Percentiles rank a stretch among this genome's conserved stretches.
These are phyloP conservation scores for Asterionellopsis glacialis DNA, from an alignment of 108 stramenopile species.

Conservation along the genomic window DNA sequence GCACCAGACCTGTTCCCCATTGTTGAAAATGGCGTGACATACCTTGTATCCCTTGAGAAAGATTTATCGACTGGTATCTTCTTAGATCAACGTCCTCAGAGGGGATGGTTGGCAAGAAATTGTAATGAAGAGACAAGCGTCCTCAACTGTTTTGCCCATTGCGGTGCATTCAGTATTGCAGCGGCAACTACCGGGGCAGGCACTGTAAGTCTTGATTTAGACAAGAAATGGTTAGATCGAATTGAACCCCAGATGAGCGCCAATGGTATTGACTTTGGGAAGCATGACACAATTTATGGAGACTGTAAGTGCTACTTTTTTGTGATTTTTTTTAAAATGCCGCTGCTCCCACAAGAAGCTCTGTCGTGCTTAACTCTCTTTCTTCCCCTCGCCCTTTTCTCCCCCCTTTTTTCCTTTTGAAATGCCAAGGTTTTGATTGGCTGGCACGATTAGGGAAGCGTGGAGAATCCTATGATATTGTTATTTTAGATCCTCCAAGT, in stretches of 20 bases:
- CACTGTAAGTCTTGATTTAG: conserved; percentile 74
- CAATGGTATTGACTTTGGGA: conserved; percentile 72
- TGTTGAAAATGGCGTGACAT: conserved; percentile 68
- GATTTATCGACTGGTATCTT: conserved; percentile 84
- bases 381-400: background rate
- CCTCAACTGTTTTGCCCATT: conserved; percentile 82
- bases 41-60: conserved; percentile 59
- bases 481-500: conserved; percentile 83
- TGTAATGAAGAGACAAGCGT: conserved; percentile 63
- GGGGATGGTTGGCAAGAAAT: conserved; percentile 63
- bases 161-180: conserved; percentile 77
- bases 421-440: conserved; percentile 63
- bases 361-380: background rate
- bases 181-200: conserved; percentile 76
- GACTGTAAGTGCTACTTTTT: conserved; percentile 49
- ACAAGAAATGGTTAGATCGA: conserved; percentile 80
- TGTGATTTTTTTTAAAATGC: too few species aligned
- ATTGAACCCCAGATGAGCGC: conserved; percentile 68
- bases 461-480: conserved; percentile 81
- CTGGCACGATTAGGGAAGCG: conserved; percentile 64
- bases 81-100: conserved; percentile 70
- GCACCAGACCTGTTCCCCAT: conserved; percentile 59
- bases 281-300: conserved; percentile 80
- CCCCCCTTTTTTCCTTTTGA: background rate
- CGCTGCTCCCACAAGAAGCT: too few species aligned